Evolutionary conservation across 352 stramenopile genomes (phyloP).

Genomic region (Pythium dissotocum): DNA sequence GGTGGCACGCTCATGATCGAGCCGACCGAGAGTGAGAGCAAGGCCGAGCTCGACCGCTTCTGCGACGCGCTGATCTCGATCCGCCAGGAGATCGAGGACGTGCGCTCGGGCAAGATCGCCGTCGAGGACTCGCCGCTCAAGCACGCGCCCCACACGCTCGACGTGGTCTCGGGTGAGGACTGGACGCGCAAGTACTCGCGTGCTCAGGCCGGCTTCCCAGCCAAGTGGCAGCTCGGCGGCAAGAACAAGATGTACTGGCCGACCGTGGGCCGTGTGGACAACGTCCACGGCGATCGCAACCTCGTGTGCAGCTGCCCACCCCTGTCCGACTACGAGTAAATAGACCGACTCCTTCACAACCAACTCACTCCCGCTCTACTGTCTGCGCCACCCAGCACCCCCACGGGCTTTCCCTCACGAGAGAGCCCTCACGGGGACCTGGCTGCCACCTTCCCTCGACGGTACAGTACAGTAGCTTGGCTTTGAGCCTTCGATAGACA

Average conservation of each 20-base stretch:
- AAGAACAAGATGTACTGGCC: constrained; percentile 99
- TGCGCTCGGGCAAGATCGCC: constrained; percentile 91
- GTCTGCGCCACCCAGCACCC: background rate
- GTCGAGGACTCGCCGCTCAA: constrained; percentile 94
- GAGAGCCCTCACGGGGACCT: background rate
- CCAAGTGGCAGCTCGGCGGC: constrained; percentile 90
- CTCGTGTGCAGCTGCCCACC: constrained; percentile 98
- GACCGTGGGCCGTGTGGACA: constrained; percentile 96
- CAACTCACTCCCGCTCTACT: background rate
- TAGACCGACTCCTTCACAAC: constrained; percentile 1
- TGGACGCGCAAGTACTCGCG: constrained; percentile 96
- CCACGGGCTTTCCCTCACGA: background rate
- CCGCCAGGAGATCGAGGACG: constrained; percentile 97
- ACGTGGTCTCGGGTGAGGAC: constrained; percentile 89
- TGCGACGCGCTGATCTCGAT: constrained; percentile 96
- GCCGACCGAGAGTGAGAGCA: constrained; percentile 98
- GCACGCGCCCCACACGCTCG: constrained; percentile 97
- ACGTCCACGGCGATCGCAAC: constrained; percentile 98
- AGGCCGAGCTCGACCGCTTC: constrained; percentile 97
- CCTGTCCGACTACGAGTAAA: constrained; percentile 92
- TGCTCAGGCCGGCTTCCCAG: constrained; percentile 94
- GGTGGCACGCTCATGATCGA: constrained; percentile 99
- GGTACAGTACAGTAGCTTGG: background rate
- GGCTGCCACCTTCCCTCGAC: background rate
- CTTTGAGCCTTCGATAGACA: background rate